phyloP scores from a whole-genome alignment of 805 yeast species.

The Schwanniomyces vanrijiae region DNA sequence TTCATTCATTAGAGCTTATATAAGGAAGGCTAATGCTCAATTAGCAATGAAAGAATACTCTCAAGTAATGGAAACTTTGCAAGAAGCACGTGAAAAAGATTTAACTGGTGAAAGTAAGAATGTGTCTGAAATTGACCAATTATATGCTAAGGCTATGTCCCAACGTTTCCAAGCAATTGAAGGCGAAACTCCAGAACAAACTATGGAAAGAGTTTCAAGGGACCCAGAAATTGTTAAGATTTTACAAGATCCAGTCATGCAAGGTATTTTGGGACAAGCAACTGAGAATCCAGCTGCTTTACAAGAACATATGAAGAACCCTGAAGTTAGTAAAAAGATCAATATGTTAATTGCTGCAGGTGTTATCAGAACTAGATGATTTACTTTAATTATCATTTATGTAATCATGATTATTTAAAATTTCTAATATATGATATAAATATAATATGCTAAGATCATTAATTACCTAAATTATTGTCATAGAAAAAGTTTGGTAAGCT shows the following conservation, averaged over 20 bases:
- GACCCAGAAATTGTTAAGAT: slow-evolving; percentile 94
- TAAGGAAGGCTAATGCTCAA: slow-evolving; percentile 94
- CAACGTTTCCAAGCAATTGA: slow-evolving; percentile 80
- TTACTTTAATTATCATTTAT: neutral
- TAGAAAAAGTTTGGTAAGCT: slow-evolving; percentile 37
- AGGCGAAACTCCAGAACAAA: slow-evolving; percentile 92
- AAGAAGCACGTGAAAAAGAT: slow-evolving; percentile 76
- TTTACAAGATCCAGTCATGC: slow-evolving; percentile 94
- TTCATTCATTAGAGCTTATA: slow-evolving; percentile 86
- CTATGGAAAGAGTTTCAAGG: slow-evolving; percentile 82
- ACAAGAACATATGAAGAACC: slow-evolving; percentile 97
- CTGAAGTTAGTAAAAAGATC: slow-evolving; percentile 85
- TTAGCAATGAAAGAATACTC: slow-evolving; percentile 86
- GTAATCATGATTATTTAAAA: neutral
- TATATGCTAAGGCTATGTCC: slow-evolving; percentile 71
- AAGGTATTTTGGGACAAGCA: slow-evolving; percentile 90
- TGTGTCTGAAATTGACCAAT: slow-evolving; percentile 75
- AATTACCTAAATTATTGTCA: slow-evolving; percentile 31
- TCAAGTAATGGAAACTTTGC: slow-evolving; percentile 77
- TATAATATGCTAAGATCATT: neutral
- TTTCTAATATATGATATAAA: neutral
- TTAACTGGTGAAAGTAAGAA: slow-evolving; percentile 56
- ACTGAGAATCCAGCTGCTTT: slow-evolving; percentile 94
- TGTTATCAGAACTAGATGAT: slow-evolving; percentile 77
- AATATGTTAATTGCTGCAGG: slow-evolving; percentile 94